phyloP scores from a whole-genome alignment of 2,329 filamentous ascomycete species.

The Ophiostoma perfectum region DNA sequence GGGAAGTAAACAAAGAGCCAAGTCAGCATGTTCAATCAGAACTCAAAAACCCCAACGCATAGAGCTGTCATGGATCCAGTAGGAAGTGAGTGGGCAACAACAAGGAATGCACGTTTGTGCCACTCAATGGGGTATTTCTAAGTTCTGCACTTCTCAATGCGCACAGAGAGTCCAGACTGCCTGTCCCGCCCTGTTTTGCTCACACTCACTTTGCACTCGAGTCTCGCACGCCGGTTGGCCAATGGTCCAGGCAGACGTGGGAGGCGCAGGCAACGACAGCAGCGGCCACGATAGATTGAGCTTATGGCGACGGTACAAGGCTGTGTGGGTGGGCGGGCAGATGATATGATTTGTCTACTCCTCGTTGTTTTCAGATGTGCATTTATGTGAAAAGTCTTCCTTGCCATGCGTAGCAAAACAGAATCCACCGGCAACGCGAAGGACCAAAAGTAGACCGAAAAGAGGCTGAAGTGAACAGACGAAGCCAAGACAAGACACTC shows the following conservation, averaged over 20 bases:
- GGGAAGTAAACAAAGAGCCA: no score
- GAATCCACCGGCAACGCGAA: no score
- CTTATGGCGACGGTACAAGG: no score
- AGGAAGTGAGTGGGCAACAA: no score
- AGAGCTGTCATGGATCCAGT: no score
- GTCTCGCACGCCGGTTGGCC: background rate
- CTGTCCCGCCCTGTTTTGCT: background rate
- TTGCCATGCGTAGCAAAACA: background rate
- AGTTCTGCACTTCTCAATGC: background rate
- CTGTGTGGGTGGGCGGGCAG: no score
- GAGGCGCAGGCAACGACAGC: slow-evolving; percentile 2
- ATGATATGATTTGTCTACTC: no score
- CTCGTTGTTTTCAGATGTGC: background rate
- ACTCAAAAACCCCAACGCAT: no score
- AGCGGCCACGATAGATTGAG: background rate
- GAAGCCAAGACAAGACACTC: background rate
- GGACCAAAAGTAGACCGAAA: background rate
- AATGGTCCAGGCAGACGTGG: slow-evolving; percentile 1
- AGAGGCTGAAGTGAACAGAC: background rate
- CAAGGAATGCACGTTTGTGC: no score
- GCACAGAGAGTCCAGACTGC: background rate
- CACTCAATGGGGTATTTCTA: no score
- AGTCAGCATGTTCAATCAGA: no score
- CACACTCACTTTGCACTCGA: background rate
- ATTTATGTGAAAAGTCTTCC: background rate